Conservation (phyloP, 2,329 filamentous ascomycete species). For the Alternaria angustiovoidea region DNA sequence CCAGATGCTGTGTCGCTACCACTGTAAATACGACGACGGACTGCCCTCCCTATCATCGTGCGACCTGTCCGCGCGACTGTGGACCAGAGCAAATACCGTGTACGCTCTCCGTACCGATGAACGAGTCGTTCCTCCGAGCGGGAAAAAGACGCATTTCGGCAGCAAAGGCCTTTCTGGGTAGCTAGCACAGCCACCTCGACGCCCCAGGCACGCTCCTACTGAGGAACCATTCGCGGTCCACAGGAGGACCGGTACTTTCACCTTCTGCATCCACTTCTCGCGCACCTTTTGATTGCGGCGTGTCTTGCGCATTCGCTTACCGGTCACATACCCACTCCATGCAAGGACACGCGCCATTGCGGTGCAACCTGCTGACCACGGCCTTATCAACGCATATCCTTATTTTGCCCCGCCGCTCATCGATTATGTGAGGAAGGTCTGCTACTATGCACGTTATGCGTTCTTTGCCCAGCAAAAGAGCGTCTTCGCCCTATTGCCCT, state of each 20-base stretch:
- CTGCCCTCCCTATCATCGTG: not conserved
- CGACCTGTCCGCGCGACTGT: not conserved
- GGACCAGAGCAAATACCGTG: not conserved
- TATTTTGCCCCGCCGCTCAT: conserved; percentile 11
- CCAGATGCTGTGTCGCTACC: not conserved
- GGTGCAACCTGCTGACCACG: not conserved
- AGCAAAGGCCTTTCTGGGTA: not conserved
- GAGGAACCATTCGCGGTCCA: conserved; percentile 12
- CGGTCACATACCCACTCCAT: not conserved
- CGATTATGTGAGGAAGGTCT: not conserved
- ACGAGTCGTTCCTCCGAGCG: not conserved
- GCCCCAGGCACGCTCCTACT: conserved; percentile 22
- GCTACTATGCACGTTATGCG: conserved; percentile 6
- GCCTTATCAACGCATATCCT: conserved; percentile 11
- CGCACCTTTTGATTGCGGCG: conserved; percentile 15
- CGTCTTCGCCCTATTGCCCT: not conserved
- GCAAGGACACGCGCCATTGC: not conserved
- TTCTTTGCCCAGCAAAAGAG: not conserved
- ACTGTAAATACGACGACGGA: not conserved
- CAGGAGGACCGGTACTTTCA: conserved; percentile 1
- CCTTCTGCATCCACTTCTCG: conserved; percentile 12
- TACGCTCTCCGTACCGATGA: not conserved
- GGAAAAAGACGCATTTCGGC: conserved; percentile 4
- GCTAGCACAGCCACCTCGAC: conserved; percentile 19
- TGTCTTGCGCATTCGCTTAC: conserved; percentile 1